Base-by-base conservation (phyloP, 352 stramenopile species). In the Phytophthora europaea region DNA sequence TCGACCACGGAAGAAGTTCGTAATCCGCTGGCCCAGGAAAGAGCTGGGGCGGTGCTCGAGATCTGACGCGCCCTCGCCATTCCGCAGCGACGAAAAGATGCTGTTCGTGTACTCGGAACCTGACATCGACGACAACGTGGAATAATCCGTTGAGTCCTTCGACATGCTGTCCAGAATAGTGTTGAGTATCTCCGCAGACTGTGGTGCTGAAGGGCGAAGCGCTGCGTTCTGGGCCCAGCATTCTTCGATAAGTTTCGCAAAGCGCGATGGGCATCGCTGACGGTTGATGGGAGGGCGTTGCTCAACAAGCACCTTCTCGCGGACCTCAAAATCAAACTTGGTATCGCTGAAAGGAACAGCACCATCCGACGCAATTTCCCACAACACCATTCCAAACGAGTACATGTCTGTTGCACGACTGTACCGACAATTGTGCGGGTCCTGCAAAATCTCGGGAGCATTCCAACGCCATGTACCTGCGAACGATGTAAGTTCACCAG, bases 401-500 rank as follows among this genome's bases (percentile, higher is more conserved):
- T 92, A 92, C 81, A 92, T 91, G 67, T 92, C 85, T 4, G 83
- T 92, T 10, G 78, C 79, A 18, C 83, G 80, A 28, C 75, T 90
- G 66, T 91, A 92, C 20, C 81, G 76, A 64, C 83, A 90, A 33
- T 90, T 90, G 71, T 85, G 84, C 36, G 85, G 81, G 47, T 92
- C 85, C 20, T 81, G 75, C 18, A 92, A 65, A n/a, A 92, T 82
- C 62, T 92, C 85, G 1, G 85, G 85, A 18, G 85, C 80, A 61
- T 92, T 92, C 85, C 85, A 92, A 18, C 85, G 83, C 85, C 85
- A 92, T 13, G 85, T 92, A 10, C 85, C 85, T 9, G 85, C 85
- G 65, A 92, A 92, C 20, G 80, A 88, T 8, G 85, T 92, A 18
- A 80, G 74, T 51, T 92, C 85, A 48, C 83, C 82, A 9, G 86